These are phyloP conservation scores for Claviceps fusiformis DNA, from an alignment of 2,329 filamentous ascomycete genomes.

Conservation along the genomic window DNA sequence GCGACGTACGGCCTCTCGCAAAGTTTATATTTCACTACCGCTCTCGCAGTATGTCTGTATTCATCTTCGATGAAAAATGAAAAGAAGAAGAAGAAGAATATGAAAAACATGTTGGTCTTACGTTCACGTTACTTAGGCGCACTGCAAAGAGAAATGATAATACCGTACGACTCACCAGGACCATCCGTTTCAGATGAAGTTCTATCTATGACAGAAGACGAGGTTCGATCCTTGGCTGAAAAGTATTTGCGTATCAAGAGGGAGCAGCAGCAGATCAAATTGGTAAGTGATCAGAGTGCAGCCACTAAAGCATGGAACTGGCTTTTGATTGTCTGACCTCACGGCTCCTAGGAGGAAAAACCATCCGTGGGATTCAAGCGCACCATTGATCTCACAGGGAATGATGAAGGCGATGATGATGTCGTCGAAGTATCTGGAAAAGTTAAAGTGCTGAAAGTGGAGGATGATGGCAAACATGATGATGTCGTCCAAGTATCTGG, in stretches of 20 bases:
- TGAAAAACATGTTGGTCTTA: not conserved
- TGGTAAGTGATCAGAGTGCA: not conserved
- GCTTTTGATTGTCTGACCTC: not conserved
- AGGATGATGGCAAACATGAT: not conserved
- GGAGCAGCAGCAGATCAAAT: not conserved
- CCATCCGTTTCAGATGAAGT: constrained; percentile 1
- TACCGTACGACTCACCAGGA: constrained; percentile 8
- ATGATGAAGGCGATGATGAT: not conserved
- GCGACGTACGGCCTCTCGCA: not conserved
- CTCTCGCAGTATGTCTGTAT: constrained; percentile 9
- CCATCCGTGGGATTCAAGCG: not conserved
- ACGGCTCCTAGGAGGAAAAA: not conserved
- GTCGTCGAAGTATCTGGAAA: not conserved
- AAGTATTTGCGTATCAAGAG: constrained; percentile 8
- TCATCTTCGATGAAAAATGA: not conserved
- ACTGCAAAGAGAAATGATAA: constrained; percentile 11
- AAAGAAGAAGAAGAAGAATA: not conserved
- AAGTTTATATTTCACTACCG: constrained; percentile 11
- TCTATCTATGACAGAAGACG: constrained; percentile 5
- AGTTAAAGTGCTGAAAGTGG: not conserved
- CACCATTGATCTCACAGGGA: constrained; percentile 7
- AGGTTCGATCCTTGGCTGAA: constrained; percentile 11
- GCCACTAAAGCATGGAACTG: not conserved
- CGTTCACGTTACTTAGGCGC: constrained; percentile 7
- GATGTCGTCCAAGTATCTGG: not conserved